Percentiles rank a stretch among this genome's conserved stretches.
These are phyloP conservation scores for Pisolithus albus DNA, from an alignment of 768 basidiomycete genomes.

Conservation along the genomic window DNA sequence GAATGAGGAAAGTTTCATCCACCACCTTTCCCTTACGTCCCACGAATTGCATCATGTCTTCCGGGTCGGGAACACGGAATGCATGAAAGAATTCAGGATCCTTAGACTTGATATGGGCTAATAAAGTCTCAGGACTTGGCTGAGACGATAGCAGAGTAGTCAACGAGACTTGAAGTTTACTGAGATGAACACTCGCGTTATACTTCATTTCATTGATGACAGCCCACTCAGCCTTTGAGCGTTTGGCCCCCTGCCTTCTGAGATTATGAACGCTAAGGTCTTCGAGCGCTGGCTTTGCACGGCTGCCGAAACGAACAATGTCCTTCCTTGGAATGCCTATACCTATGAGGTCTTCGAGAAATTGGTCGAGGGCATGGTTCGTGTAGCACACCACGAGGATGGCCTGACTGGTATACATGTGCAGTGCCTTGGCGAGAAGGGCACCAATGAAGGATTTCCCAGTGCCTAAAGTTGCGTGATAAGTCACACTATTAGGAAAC, in stretches of 20 bases:
- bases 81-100: constrained; percentile 40
- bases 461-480: constrained; percentile 39
- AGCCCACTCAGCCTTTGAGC: constrained; percentile 33
- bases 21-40: constrained; percentile 34
- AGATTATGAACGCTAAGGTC: constrained; percentile 40
- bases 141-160: constrained; percentile 17
- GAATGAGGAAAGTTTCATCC: constrained; percentile 35
- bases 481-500: neutral
- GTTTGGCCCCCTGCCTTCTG: constrained; percentile 10
- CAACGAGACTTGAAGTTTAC: constrained; percentile 26
- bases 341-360: constrained; percentile 54
- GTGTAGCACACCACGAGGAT: constrained; percentile 71
- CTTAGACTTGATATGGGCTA: constrained; percentile 47
- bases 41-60: constrained; percentile 42
- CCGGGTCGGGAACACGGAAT: constrained; percentile 34
- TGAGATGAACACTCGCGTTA: constrained; percentile 2
- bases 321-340: constrained; percentile 45
- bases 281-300: constrained; percentile 43
- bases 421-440: constrained; percentile 53
- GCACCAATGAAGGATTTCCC: constrained; percentile 73
- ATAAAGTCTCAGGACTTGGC: constrained; percentile 25
- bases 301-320: constrained; percentile 56
- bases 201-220: constrained; percentile 36
- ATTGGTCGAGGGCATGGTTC: constrained; percentile 69
- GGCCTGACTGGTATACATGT: constrained; percentile 39